Base-by-base conservation (phyloP, 352 stramenopile genomes). In the Elongisporangium undulatum region DNA sequence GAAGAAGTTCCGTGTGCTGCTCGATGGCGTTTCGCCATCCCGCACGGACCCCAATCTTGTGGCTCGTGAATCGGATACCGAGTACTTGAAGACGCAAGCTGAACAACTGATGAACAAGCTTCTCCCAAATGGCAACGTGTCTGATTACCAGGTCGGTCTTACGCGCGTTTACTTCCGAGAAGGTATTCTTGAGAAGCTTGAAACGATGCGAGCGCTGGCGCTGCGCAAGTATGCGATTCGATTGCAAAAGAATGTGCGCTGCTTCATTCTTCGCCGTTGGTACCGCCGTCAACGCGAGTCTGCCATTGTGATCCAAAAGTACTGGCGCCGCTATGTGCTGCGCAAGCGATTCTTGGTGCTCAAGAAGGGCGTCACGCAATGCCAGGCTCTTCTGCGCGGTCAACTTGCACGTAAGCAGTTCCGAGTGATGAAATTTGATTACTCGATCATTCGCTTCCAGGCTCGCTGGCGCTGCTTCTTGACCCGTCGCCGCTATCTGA, bases 121-220 rank as follows among this genome's bases (percentile, higher is more conserved):
- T 7, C 59, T 95, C 21, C 81, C 86, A 2, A 69, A 72, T 12
- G 69, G 79, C 55, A 90, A 95, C 62, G 78, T 95, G 39, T 62
- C 77, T n/a, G 86, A 95, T 60, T 95, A 93, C 54, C 86, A 95
- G 58, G 83, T 93, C n/a, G 86, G 86, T 54, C 58, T 90, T 16
- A 93, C 82, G 2, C 84, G 85, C 34, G 85, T 95, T 17, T 95
- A 95, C 65, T 95, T 95, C 65, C 82, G 86, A 16, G 84, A 95
- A 71, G 82, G 86, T 17, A 69, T 95, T 48, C 63, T 94, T n/a
- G 86, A 95, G 53, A 71, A 77, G 8, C 62, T 95, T 10, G 84
- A 95, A 64, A 87, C 78, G 9, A 86, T 85, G 66, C 81, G 86
- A 15, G 86, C 77, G 3, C 71, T 76, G 58, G 83, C 82, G 17